Conservation (phyloP, 768 basidiomycete genomes). For the Dentipellis sp. region DNA sequence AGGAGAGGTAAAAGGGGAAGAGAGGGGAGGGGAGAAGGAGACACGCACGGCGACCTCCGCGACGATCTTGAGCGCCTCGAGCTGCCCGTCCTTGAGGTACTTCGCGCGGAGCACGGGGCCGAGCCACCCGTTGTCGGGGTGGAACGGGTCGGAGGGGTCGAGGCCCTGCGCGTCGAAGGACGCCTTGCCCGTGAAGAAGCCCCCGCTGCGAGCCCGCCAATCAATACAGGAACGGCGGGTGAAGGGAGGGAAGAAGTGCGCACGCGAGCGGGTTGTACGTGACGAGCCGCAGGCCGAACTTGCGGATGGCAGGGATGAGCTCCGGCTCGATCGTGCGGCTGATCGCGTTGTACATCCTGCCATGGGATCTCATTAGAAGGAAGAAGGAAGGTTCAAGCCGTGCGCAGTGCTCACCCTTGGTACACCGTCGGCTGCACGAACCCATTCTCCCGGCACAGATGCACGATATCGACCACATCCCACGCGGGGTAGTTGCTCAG, state of each 20-base stretch:
- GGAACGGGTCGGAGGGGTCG: conserved; percentile 33
- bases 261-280: conserved; percentile 48
- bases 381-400: too few relatives aligned
- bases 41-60: conserved; percentile 30
- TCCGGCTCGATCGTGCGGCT: conserved; percentile 39
- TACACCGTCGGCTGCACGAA: conserved; percentile 49
- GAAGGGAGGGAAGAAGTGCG: conserved; percentile 8
- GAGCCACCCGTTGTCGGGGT: conserved; percentile 21
- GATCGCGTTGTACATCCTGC: conserved; percentile 40
- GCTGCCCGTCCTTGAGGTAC: conserved; percentile 33
- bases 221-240: too few relatives aligned
- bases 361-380: too few relatives aligned
- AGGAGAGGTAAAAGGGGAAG: neutral
- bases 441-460: conserved; percentile 44
- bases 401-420: conserved; percentile 29
- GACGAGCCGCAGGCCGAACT: conserved; percentile 47
- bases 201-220: too few relatives aligned
- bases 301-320: conserved; percentile 47
- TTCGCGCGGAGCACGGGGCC: conserved; percentile 38
- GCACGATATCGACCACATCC: conserved; percentile 56
- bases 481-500: conserved; percentile 52
- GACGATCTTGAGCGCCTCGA: conserved; percentile 33
- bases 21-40: neutral
- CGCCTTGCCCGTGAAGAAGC: conserved; percentile 50
- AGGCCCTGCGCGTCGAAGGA: conserved; percentile 22